Evolutionary conservation across 2,329 filamentous ascomycete species (phyloP).

Genomic region (Karstenula rhodostoma): DNA sequence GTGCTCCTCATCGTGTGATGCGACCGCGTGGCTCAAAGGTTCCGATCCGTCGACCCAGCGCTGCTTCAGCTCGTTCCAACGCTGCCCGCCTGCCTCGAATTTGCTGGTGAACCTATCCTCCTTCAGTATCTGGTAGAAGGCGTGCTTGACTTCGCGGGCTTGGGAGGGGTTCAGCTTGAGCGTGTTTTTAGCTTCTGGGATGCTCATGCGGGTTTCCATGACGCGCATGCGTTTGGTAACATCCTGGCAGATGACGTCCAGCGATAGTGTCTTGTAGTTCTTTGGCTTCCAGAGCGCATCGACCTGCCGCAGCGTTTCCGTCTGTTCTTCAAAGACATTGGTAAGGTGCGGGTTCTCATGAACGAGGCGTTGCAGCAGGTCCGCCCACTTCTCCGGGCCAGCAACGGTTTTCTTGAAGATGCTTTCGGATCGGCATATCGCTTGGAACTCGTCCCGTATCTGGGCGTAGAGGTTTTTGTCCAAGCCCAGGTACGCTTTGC

Average conservation of each 20-base stretch:
- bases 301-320: slow-evolving; percentile 59
- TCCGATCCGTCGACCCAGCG: slow-evolving; percentile 70
- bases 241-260: slow-evolving; percentile 82
- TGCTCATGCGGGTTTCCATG: slow-evolving; percentile 70
- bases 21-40: slow-evolving; percentile 64
- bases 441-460: slow-evolving; percentile 72
- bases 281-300: slow-evolving; percentile 39
- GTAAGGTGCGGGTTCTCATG: slow-evolving; percentile 71
- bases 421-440: slow-evolving; percentile 71
- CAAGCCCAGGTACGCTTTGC: slow-evolving; percentile 73
- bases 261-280: slow-evolving; percentile 70
- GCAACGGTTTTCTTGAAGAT: slow-evolving; percentile 80
- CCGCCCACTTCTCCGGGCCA: slow-evolving; percentile 76
- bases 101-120: slow-evolving; percentile 75
- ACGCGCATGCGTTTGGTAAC: slow-evolving; percentile 81
- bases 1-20: slow-evolving; percentile 19
- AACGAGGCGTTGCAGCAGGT: slow-evolving; percentile 72
- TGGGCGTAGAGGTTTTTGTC: slow-evolving; percentile 69
- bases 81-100: slow-evolving; percentile 73
- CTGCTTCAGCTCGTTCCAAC: slow-evolving; percentile 75
- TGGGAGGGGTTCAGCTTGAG: slow-evolving; percentile 74
- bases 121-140: slow-evolving; percentile 72
- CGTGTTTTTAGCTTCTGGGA: slow-evolving; percentile 77
- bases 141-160: slow-evolving; percentile 69
- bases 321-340: slow-evolving; percentile 64